Conservation (phyloP, 306 rosid genomes). For the Canavalia gladiata region DNA sequence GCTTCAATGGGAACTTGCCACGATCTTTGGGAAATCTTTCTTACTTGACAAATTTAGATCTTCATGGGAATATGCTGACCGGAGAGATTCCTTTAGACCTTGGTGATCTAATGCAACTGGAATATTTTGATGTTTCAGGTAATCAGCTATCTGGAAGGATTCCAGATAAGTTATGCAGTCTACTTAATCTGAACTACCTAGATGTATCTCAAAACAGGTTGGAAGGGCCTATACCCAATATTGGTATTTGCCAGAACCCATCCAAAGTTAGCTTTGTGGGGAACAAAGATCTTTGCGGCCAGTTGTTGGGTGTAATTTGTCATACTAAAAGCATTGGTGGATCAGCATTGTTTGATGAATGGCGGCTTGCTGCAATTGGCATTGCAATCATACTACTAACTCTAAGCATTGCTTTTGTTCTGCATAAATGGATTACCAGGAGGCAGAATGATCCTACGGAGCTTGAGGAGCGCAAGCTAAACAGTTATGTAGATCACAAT, state of each 20-base stretch:
- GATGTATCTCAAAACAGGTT: slow-evolving; percentile 78
- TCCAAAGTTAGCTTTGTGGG: slow-evolving; percentile 66
- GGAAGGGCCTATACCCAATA: slow-evolving; percentile 86
- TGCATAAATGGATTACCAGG: slow-evolving; percentile 64
- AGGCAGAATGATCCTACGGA: slow-evolving; percentile 68
- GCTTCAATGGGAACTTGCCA: slow-evolving; percentile 75
- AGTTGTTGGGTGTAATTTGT: slow-evolving; percentile 66
- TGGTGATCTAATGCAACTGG: slow-evolving; percentile 82
- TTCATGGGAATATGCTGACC: slow-evolving; percentile 73
- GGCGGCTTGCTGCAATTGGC: slow-evolving; percentile 76
- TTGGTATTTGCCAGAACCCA: slow-evolving; percentile 82
- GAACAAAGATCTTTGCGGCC: slow-evolving; percentile 81
- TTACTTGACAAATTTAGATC: slow-evolving; percentile 80
- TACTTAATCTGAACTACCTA: slow-evolving; percentile 65
- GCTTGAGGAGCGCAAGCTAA: slow-evolving; percentile 69
- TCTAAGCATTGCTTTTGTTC: slow-evolving; percentile 59
- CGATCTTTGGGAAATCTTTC: slow-evolving; percentile 79
- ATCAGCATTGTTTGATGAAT: slow-evolving; percentile 64
- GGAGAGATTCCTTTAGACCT: slow-evolving; percentile 87
- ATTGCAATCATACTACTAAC: slow-evolving; percentile 56
- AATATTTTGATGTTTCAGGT: slow-evolving; percentile 79
- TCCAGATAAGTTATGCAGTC: slow-evolving; percentile 84
- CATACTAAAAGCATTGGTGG: slow-evolving; percentile 57
- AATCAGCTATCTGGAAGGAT: slow-evolving; percentile 76
- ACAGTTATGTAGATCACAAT: slow-evolving; percentile 71